phyloP scores from a whole-genome alignment of 116 monocot genomes.

The Zostera marina region DNA sequence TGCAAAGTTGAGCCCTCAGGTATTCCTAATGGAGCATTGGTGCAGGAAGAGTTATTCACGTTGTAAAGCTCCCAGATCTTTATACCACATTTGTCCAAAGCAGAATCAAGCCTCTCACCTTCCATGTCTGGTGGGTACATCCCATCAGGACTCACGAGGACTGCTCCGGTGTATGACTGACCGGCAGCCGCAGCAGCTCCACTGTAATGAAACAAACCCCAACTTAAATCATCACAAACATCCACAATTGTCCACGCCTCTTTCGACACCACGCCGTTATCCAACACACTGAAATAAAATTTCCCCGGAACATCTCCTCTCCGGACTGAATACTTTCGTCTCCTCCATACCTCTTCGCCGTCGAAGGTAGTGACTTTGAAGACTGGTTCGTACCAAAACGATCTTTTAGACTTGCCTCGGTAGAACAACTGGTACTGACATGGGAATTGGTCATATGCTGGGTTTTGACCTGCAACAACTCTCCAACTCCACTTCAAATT shows the following conservation, averaged over 20 bases:
- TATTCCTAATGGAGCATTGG: conserved; percentile 39
- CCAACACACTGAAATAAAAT: conserved; percentile 61
- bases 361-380: conserved; percentile 70
- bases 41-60: conserved; percentile 60
- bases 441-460: conserved; percentile 88
- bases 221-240: conserved; percentile 61
- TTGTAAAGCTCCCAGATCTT: conserved; percentile 72
- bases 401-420: conserved; percentile 61
- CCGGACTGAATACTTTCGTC: conserved; percentile 51
- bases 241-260: conserved; percentile 90
- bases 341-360: conserved; percentile 51
- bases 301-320: conserved; percentile 61
- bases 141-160: conserved; percentile 84
- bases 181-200: conserved; percentile 75
- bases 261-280: conserved; percentile 78
- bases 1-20: conserved; percentile 69
- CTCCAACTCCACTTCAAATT: conserved; percentile 76
- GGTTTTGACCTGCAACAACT: conserved; percentile 79
- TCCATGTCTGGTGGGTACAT: conserved; percentile 28
- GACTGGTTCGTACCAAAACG: conserved; percentile 91
- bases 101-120: conserved; percentile 24
- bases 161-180: conserved; percentile 64
- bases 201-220: conserved; percentile 85
- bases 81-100: conserved; percentile 61
- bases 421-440: conserved; percentile 87